These are phyloP conservation scores for Cordyceps cateniannulata DNA, from an alignment of 2,329 filamentous ascomycete species.

Conservation along the genomic window DNA sequence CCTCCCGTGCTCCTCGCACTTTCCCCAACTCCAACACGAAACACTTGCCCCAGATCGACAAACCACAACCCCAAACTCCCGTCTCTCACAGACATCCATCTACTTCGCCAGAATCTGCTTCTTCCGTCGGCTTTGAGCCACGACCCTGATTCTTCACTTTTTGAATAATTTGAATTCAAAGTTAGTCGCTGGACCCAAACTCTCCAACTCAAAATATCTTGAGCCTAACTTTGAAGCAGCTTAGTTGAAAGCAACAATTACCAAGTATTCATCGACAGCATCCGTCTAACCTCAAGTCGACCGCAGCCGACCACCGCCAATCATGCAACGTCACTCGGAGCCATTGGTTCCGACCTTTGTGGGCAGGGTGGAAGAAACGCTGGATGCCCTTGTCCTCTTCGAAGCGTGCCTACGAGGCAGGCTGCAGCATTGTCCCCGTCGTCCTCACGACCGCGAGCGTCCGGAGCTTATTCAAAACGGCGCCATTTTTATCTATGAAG, in stretches of 20 bases:
- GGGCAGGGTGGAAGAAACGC: slow-evolving; percentile 60
- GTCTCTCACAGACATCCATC: not conserved
- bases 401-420: slow-evolving; percentile 68
- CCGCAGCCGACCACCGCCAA: too few species aligned
- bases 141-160: not conserved
- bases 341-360: slow-evolving; percentile 56
- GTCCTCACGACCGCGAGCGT: slow-evolving; percentile 81
- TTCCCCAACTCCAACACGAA: too few species aligned
- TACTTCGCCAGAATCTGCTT: not conserved
- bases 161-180: not conserved
- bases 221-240: not conserved
- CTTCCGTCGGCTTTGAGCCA: not conserved
- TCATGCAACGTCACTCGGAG: slow-evolving; percentile 23
- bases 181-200: not conserved
- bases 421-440: slow-evolving; percentile 69
- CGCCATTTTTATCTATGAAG: slow-evolving; percentile 86
- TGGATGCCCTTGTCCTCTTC: slow-evolving; percentile 73
- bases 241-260: not conserved
- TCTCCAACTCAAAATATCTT: not conserved
- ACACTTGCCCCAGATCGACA: too few species aligned
- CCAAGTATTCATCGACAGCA: too few species aligned
- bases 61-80: too few species aligned
- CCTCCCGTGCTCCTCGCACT: too few species aligned
- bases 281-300: too few species aligned
- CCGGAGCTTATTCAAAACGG: slow-evolving; percentile 73